These are phyloP conservation scores for Boletus speciosus DNA, from an alignment of 768 basidiomycete species.

Conservation along the genomic window DNA sequence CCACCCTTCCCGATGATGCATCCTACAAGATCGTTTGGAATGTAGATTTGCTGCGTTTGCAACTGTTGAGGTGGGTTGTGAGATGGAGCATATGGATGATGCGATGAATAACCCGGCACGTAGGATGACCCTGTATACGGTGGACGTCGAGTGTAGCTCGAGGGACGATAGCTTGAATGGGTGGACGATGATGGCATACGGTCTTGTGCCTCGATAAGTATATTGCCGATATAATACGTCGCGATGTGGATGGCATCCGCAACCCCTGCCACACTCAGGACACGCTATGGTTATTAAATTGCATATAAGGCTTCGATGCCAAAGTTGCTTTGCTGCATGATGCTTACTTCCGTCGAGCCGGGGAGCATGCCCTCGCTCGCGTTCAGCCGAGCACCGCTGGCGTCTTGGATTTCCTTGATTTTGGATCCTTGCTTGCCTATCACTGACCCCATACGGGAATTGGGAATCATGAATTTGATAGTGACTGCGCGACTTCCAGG, in stretches of 20 bases:
- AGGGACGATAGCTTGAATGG: slow-evolving; percentile 59
- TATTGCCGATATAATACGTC: slow-evolving; percentile 98
- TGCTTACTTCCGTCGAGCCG: slow-evolving; percentile 92
- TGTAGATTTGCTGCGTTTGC: slow-evolving; percentile 97
- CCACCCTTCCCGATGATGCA: slow-evolving; percentile 98
- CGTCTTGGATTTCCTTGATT: slow-evolving; percentile 99
- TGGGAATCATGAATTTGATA: slow-evolving; percentile 99
- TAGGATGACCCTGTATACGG: slow-evolving; percentile 58
- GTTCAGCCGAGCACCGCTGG: slow-evolving; percentile 92
- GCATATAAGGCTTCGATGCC: slow-evolving; percentile 6
- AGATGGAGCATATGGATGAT: slow-evolving; percentile 44
- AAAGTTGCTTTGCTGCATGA: not conserved
- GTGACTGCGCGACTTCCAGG: slow-evolving; percentile 98
- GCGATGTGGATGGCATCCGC: slow-evolving; percentile 99
- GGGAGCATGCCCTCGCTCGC: slow-evolving; percentile 98
- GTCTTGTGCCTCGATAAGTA: slow-evolving; percentile 90
- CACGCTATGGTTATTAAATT: slow-evolving; percentile 57
- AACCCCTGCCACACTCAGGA: slow-evolving; percentile 95
- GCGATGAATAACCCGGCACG: slow-evolving; percentile 57
- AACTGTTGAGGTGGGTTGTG: slow-evolving; percentile 68
- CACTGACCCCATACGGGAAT: slow-evolving; percentile 98
- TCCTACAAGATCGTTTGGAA: slow-evolving; percentile 95
- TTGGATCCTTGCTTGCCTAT: slow-evolving; percentile 98
- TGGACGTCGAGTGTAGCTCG: slow-evolving; percentile 50
- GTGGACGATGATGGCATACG: slow-evolving; percentile 70